These are phyloP conservation scores for Pontederia paniculata DNA, from an alignment of 176 grass and related monocot genomes.

Conservation along the genomic window DNA sequence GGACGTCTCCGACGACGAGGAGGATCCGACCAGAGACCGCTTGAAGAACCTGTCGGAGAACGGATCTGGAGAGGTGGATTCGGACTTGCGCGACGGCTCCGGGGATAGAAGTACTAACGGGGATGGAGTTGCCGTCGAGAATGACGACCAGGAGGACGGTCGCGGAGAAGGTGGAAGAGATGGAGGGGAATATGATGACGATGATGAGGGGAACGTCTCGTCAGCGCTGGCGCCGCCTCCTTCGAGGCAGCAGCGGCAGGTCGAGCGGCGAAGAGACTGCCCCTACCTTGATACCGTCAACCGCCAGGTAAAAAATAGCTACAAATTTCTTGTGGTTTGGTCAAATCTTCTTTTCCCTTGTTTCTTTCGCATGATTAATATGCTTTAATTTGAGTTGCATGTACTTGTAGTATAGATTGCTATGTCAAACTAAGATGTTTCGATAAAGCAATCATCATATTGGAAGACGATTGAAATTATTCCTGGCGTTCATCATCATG, in stretches of 20 bases:
- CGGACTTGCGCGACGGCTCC: conserved; percentile 8
- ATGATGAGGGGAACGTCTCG: conserved; percentile 15
- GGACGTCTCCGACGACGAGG: conserved; percentile 40
- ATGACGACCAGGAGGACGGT: not conserved
- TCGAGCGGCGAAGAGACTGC: conserved; percentile 71
- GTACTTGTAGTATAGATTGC: no score
- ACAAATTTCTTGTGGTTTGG: not conserved
- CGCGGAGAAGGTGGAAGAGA: conserved; percentile 2
- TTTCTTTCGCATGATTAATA: no score
- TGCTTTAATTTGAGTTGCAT: no score
- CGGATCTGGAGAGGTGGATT: not conserved
- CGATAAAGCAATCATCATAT: no score
- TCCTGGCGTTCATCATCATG: no score
- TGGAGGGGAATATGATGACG: conserved; percentile 4
- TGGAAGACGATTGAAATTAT: no score
- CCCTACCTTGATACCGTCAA: conserved; percentile 99
- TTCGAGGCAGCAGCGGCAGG: conserved; percentile 48
- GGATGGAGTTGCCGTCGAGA: not conserved
- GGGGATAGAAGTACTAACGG: not conserved
- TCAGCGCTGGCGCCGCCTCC: conserved; percentile 22
- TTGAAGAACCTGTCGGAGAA: conserved; percentile 3
- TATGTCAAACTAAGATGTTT: no score
- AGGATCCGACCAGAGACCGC: not conserved
- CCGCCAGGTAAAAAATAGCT: conserved; percentile 43
- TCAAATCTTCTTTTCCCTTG: not conserved